Conservation (phyloP, 768 basidiomycete genomes). For the Calvatia gigantea region DNA sequence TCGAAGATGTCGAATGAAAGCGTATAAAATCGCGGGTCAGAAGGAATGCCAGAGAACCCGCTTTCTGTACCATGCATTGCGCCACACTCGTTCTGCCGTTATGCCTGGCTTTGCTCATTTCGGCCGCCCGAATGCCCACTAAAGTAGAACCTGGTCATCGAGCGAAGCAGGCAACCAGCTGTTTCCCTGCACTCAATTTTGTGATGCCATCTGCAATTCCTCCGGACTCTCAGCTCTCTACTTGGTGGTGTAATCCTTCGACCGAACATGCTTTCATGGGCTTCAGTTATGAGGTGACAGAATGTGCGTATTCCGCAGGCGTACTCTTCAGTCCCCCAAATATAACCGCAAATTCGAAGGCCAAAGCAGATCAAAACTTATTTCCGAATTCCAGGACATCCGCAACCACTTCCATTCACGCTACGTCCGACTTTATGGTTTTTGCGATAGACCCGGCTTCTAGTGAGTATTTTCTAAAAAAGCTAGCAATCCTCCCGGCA, state of each 20-base stretch:
- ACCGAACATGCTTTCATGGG: slow-evolving; percentile 64
- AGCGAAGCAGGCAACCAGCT: slow-evolving; percentile 11
- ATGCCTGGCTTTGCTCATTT: background rate
- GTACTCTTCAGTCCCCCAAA: background rate
- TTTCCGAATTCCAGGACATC: slow-evolving; percentile 51
- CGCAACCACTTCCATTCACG: slow-evolving; percentile 46
- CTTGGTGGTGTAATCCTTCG: slow-evolving; percentile 51
- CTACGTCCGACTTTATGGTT: slow-evolving; percentile 46
- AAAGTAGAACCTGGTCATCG: background rate
- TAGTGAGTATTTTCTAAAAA: slow-evolving; percentile 22
- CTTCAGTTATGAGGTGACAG: slow-evolving; percentile 61
- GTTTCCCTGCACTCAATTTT: slow-evolving; percentile 38
- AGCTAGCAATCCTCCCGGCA: background rate
- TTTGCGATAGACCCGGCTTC: slow-evolving; percentile 32
- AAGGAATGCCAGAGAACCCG: background rate
- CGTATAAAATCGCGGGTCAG: background rate
- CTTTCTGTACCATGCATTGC: background rate
- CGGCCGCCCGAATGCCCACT: background rate
- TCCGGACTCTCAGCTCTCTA: slow-evolving; percentile 21
- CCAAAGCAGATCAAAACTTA: slow-evolving; percentile 41
- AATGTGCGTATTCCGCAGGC: slow-evolving; percentile 33
- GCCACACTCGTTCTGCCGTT: background rate
- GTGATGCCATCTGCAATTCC: slow-evolving; percentile 43
- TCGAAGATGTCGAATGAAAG: background rate
- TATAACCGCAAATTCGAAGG: slow-evolving; percentile 27